phyloP scores from a whole-genome alignment of 805 yeast species.

The Yarrowia sp. region DNA sequence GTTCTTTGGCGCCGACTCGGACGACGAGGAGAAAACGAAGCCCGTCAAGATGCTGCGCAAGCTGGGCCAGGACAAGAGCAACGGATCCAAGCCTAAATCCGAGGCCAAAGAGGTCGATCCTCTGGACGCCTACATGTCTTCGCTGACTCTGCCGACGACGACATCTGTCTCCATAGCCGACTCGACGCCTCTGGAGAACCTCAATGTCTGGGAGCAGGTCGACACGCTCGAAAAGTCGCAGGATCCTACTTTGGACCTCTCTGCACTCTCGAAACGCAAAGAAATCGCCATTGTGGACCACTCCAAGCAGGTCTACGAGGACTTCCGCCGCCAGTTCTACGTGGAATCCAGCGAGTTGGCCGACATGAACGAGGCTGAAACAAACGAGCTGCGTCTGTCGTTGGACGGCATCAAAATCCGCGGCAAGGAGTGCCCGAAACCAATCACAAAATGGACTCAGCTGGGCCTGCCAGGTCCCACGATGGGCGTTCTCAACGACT shows the following conservation, averaged over 20 bases:
- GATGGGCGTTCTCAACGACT: conserved; percentile 50
- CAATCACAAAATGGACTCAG: conserved; percentile 75
- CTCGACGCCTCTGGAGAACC: conserved; percentile 19
- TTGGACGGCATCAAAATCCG: conserved; percentile 66
- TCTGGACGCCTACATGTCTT: conserved; percentile 48
- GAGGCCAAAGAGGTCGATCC: conserved; percentile 47
- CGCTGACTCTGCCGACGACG: conserved; percentile 27
- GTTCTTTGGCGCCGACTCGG: background rate
- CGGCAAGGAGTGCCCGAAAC: conserved; percentile 59
- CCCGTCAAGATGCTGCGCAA: background rate
- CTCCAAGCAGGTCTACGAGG: conserved; percentile 46
- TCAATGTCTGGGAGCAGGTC: conserved; percentile 32
- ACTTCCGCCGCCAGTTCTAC: conserved; percentile 63
- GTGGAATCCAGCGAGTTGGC: conserved; percentile 55
- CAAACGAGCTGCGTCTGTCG: conserved; percentile 50
- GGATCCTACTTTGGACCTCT: conserved; percentile 38
- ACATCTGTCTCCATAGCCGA: conserved; percentile 29
- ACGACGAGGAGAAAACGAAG: conserved; percentile 2
- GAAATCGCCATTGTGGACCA: conserved; percentile 51
- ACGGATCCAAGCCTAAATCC: no score
- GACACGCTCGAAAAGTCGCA: conserved; percentile 36
- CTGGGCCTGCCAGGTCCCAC: conserved; percentile 68
- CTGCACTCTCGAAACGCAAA: conserved; percentile 43
- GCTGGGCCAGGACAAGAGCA: background rate
- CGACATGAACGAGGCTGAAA: conserved; percentile 52